Conservation (phyloP, 2,329 filamentous ascomycete species). For the Pseudopithomyces chartarum region DNA sequence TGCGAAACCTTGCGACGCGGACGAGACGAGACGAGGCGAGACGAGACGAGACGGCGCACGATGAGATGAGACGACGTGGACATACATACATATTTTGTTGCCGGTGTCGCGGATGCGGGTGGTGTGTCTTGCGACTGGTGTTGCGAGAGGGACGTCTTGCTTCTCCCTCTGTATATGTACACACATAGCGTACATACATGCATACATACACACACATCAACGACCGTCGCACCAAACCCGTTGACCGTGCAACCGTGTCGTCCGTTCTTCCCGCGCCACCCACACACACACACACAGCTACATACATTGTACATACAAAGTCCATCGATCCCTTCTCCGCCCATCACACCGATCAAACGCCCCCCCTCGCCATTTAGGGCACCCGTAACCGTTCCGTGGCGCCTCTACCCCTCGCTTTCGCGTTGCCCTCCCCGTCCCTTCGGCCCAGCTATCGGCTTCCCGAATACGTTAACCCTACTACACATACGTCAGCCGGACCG, state of each 20-base stretch:
- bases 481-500: background rate
- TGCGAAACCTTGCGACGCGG: background rate
- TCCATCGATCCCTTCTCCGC: background rate
- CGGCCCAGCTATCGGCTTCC: background rate
- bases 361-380: background rate
- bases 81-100: too few relatives aligned
- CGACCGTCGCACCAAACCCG: background rate
- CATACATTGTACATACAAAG: background rate
- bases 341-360: slow-evolving; percentile 1
- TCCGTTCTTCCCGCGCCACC: too few relatives aligned
- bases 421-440: background rate
- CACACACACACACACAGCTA: background rate
- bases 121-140: too few relatives aligned
- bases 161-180: too few relatives aligned
- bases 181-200: too few relatives aligned
- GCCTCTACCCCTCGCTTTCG: slow-evolving; percentile 1
- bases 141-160: too few relatives aligned
- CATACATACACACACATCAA: too few relatives aligned
- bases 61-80: too few relatives aligned
- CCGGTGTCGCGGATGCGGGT: too few relatives aligned
- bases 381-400: background rate
- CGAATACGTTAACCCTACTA: background rate
- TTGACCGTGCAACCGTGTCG: background rate
- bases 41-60: too few relatives aligned
- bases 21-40: too few relatives aligned